A percentile compares a stretch with the other conserved stretches of the same genome.
These are phyloP conservation scores for Saitoella complicata DNA, from an alignment of 805 yeast genomes.

Conservation along the genomic window DNA sequence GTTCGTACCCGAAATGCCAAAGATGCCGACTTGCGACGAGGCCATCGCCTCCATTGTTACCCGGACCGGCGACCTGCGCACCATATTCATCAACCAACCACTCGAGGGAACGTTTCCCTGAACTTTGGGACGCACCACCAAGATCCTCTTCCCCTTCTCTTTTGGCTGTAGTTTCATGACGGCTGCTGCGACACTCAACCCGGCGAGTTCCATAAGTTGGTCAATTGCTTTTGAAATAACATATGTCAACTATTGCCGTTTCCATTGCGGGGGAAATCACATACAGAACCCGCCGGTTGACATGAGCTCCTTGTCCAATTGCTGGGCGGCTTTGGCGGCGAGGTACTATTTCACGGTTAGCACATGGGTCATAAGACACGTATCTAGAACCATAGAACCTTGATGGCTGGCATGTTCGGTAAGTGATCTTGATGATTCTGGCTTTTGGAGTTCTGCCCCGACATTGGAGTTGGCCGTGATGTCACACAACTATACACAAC, in stretches of 20 bases:
- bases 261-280: background rate
- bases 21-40: slow-evolving; percentile 89
- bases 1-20: slow-evolving; percentile 59
- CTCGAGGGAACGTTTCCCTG: slow-evolving; percentile 30
- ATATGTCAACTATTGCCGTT: background rate
- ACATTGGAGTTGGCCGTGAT: too few relatives aligned
- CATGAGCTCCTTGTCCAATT: slow-evolving; percentile 76
- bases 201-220: slow-evolving; percentile 79
- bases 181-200: slow-evolving; percentile 83
- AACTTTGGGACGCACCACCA: slow-evolving; percentile 89
- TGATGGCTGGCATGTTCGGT: too few relatives aligned
- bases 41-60: slow-evolving; percentile 64
- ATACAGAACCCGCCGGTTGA: slow-evolving; percentile 59
- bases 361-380: too few relatives aligned
- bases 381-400: too few relatives aligned
- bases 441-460: too few relatives aligned
- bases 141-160: slow-evolving; percentile 32
- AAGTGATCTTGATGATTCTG: too few relatives aligned
- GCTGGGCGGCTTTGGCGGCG: slow-evolving; percentile 41
- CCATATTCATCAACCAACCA: background rate
- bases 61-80: background rate
- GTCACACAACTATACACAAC: too few relatives aligned
- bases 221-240: background rate
- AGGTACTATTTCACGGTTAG: slow-evolving; percentile 27
- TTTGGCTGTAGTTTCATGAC: slow-evolving; percentile 49